These are phyloP conservation scores for Cyamopsis tetragonoloba DNA, from an alignment of 306 rosid genomes.

Conservation along the genomic window DNA sequence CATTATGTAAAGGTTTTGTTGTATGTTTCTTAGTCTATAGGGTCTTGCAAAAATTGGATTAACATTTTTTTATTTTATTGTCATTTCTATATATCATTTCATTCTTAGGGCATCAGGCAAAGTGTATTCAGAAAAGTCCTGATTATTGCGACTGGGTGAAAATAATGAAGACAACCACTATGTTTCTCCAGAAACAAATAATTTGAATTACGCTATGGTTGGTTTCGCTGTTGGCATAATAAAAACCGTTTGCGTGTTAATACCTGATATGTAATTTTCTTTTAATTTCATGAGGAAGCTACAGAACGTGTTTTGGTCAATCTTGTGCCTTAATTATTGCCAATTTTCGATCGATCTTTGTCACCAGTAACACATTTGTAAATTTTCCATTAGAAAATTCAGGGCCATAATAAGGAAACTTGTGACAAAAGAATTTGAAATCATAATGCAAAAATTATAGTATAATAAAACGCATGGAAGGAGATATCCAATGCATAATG, in stretches of 20 bases:
- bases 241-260: not conserved
- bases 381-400: no score
- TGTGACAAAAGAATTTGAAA: no score
- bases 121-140: conserved; percentile 53
- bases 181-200: conserved; percentile 15
- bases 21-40: conserved; percentile 49
- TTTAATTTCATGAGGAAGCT: no score
- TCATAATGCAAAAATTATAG: no score
- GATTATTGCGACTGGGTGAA: conserved; percentile 35
- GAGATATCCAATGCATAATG: no score
- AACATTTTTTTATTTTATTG: conserved; percentile 22
- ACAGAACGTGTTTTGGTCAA: no score
- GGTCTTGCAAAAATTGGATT: conserved; percentile 31
- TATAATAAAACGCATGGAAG: no score
- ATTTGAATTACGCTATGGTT: conserved; percentile 1
- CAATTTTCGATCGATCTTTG: no score
- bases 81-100: conserved; percentile 31
- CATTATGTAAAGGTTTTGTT: conserved; percentile 45
- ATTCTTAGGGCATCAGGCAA: conserved; percentile 35
- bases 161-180: conserved; percentile 44
- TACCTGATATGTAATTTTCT: no score
- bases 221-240: not conserved
- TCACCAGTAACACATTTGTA: no score
- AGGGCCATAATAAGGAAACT: no score
- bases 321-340: no score